Evolutionary conservation across 1,284 basidiomycete species (phyloP).

Genomic region (Apiotrichum siamense): DNA sequence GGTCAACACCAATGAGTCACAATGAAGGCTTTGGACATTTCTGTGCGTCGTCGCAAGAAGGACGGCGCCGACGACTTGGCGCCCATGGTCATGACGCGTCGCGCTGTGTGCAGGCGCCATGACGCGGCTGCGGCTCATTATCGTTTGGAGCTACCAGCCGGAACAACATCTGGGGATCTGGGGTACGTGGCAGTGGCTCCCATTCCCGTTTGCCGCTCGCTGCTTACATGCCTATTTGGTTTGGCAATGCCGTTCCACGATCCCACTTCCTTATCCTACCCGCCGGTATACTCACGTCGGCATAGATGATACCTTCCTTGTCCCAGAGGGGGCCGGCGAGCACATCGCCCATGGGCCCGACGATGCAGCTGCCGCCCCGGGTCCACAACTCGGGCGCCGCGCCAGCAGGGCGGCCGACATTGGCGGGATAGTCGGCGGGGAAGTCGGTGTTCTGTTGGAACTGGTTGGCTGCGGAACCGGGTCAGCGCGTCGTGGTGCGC

Average conservation of each 20-base stretch:
- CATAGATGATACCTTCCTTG: constrained; percentile 59
- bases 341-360: constrained; percentile 60
- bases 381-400: constrained; percentile 17
- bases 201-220: too few relatives aligned
- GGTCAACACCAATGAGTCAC: not conserved
- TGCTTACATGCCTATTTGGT: too few relatives aligned
- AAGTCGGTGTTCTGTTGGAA: constrained; percentile 25
- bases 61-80: too few relatives aligned
- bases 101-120: too few relatives aligned
- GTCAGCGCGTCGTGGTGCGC: too few relatives aligned
- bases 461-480: constrained; percentile 28
- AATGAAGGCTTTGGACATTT: too few relatives aligned
- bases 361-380: constrained; percentile 62
- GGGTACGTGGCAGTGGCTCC: too few relatives aligned
- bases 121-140: too few relatives aligned
- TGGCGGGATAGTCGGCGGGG: constrained; percentile 26
- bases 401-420: not conserved
- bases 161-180: too few relatives aligned
- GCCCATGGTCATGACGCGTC: too few relatives aligned
- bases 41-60: too few relatives aligned
- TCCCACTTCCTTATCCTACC: not conserved
- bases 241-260: not conserved
- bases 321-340: constrained; percentile 62
- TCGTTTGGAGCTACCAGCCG: too few relatives aligned
- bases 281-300: constrained; percentile 38